Evolutionary conservation across 345 rosid genomes (phyloP).

Genomic region (Brassica cretica): DNA sequence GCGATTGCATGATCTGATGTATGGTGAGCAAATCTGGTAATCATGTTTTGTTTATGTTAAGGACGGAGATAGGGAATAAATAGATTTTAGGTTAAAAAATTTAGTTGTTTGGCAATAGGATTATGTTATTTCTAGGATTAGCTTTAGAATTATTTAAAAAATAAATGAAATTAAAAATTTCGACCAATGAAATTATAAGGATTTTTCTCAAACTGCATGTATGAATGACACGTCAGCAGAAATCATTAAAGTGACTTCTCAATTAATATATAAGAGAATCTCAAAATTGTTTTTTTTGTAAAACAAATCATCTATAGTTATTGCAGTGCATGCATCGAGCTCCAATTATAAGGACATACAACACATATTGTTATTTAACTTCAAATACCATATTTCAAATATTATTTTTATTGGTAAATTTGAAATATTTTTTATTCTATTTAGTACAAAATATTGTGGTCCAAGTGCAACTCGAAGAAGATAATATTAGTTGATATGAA

Average conservation of each 20-base stretch:
- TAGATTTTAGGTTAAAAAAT: background rate
- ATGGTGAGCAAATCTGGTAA: no score
- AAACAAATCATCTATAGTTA: background rate
- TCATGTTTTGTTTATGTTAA: background rate
- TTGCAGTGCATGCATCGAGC: constrained; percentile 21
- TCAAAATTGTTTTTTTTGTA: background rate
- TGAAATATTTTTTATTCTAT: background rate
- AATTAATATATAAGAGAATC: background rate
- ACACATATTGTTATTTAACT: background rate
- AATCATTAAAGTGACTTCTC: background rate
- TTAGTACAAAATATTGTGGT: background rate
- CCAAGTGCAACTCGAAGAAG: background rate
- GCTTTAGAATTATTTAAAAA: background rate
- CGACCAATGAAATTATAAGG: background rate
- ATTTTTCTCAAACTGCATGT: background rate
- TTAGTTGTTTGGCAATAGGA: background rate
- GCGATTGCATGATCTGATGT: background rate
- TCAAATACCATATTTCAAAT: background rate
- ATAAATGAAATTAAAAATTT: background rate
- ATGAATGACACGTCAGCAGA: background rate
- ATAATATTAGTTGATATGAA: background rate
- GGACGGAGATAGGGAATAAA: background rate
- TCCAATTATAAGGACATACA: background rate
- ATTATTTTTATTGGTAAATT: background rate
- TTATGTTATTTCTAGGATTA: background rate